Evolutionary conservation across 345 rosid species (phyloP).

Genomic region (Noccaea caerulescens): DNA sequence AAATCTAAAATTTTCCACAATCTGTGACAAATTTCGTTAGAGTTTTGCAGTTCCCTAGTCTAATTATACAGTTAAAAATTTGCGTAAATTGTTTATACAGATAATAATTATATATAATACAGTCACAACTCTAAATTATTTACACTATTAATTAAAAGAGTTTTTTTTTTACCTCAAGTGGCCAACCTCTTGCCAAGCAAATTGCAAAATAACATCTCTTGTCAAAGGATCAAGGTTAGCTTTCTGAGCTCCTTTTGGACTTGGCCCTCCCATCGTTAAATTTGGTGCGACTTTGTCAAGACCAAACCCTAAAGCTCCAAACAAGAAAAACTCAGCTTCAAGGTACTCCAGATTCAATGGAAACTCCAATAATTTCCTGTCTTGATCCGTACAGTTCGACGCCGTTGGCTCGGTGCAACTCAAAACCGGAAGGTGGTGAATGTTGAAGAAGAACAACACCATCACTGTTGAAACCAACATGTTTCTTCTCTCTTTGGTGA

Average conservation of each 20-base stretch:
- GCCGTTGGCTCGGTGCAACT: not conserved
- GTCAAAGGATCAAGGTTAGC: conserved; percentile 66
- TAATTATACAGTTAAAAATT: not conserved
- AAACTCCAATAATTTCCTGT: conserved; percentile 62
- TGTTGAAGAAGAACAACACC: conserved; percentile 36
- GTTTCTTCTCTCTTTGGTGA: conserved; percentile 22
- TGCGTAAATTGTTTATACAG: too few relatives aligned
- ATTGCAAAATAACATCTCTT: conserved; percentile 67
- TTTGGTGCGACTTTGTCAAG: conserved; percentile 71
- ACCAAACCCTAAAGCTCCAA: conserved; percentile 75
- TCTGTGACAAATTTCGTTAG: not conserved
- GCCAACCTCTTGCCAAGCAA: conserved; percentile 91
- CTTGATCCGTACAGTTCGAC: conserved; percentile 32
- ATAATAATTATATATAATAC: not conserved
- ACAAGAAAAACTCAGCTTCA: conserved; percentile 91
- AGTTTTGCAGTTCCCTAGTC: not conserved
- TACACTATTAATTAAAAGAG: conserved; percentile 3
- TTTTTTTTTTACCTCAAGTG: conserved; percentile 61
- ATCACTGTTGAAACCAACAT: conserved; percentile 15
- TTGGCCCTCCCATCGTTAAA: conserved; percentile 69
- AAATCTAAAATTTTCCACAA: not conserved
- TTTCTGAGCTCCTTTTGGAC: conserved; percentile 64
- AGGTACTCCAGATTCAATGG: conserved; percentile 85
- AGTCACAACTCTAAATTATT: not conserved
- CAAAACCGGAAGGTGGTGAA: conserved; percentile 35